phyloP scores from a whole-genome alignment of 495 filamentous ascomycete genomes.

The Neurospora sp. region DNA sequence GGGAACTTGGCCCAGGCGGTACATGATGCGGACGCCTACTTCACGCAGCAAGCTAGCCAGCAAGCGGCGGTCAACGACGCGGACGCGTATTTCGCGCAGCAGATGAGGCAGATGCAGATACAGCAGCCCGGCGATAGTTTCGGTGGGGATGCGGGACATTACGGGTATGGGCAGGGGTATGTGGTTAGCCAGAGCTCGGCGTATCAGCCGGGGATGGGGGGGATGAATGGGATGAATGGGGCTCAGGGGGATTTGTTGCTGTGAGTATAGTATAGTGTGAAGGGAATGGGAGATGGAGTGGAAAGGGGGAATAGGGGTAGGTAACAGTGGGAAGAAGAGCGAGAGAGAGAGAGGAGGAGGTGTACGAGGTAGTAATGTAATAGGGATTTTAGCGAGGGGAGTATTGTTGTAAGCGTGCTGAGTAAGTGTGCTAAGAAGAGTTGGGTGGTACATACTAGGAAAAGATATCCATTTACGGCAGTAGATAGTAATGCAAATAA shows the following conservation, averaged over 20 bases:
- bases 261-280: constrained; percentile 9
- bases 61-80: constrained; percentile 60
- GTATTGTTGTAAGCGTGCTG: neutral
- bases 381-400: neutral
- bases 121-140: constrained; percentile 38
- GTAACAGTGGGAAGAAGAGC: neutral
- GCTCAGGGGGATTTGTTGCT: constrained; percentile 46
- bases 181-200: constrained; percentile 57
- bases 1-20: constrained; percentile 56
- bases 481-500: no score
- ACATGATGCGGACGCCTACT: constrained; percentile 77
- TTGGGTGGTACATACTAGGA: no score
- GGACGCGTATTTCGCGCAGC: constrained; percentile 75
- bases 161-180: constrained; percentile 37
- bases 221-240: constrained; percentile 23
- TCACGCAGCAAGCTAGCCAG: constrained; percentile 45
- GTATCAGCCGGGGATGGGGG: constrained; percentile 42
- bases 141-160: constrained; percentile 29
- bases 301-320: neutral
- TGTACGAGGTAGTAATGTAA: neutral
- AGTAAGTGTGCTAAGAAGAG: neutral
- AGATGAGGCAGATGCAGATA: constrained; percentile 60
- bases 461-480: no score
- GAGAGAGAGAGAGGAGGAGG: neutral
- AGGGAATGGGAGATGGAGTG: neutral